Evolutionary conservation across 805 yeast genomes (phyloP).

Genomic region (Tetrapisispora namnaoensis): DNA sequence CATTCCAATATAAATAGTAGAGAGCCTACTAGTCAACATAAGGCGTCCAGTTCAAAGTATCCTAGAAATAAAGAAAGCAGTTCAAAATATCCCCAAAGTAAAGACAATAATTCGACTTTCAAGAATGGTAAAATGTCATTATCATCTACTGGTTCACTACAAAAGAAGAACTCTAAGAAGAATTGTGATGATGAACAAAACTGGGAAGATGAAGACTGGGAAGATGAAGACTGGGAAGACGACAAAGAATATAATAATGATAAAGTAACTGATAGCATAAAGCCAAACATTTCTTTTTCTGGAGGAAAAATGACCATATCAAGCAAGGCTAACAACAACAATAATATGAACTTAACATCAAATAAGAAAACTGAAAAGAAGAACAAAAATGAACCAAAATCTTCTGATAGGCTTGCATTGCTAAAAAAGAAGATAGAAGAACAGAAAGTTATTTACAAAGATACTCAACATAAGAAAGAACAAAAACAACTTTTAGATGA

Average conservation of each 20-base stretch:
- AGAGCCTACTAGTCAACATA: background rate
- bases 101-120: too few species aligned
- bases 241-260: background rate
- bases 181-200: background rate
- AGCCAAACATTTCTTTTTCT: background rate
- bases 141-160: background rate
- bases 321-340: background rate
- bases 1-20: background rate
- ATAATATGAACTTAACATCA: background rate
- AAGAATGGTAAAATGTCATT: conserved; percentile 1
- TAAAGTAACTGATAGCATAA: background rate
- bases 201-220: background rate
- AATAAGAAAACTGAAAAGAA: background rate
- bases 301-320: conserved; percentile 1
- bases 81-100: too few species aligned
- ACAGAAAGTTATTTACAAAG: conserved; percentile 18
- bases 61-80: background rate
- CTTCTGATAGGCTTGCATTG: conserved; percentile 9
- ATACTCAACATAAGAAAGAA: conserved; percentile 18
- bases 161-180: background rate
- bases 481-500: conserved; percentile 21
- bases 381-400: background rate
- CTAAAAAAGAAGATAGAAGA: conserved; percentile 25
- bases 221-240: background rate
- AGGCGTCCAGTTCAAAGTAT: background rate